Conservation (phyloP, 2,329 filamentous ascomycete species). For the Cytospora piceicola region DNA sequence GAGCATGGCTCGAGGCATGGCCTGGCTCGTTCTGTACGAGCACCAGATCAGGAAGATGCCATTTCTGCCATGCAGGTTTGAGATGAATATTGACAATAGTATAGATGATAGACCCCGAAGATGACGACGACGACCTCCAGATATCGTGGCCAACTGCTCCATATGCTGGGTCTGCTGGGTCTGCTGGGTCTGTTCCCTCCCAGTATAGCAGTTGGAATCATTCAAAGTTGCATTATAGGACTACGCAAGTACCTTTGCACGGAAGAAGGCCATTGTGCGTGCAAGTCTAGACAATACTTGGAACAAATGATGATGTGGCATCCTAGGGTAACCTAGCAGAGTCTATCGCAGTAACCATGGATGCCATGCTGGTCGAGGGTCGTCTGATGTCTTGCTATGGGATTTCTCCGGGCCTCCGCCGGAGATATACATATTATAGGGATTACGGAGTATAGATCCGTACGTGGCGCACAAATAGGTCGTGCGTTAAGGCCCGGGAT, state of each 20-base stretch:
- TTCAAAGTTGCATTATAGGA: not conserved
- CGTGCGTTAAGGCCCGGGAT: no score
- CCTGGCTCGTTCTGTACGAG: constrained; percentile 12
- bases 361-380: no score
- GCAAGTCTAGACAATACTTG: no score
- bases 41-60: constrained; percentile 6
- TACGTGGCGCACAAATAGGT: no score
- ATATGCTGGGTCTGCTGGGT: not conserved
- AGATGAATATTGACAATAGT: constrained; percentile 30
- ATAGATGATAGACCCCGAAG: not conserved
- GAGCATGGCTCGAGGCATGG: constrained; percentile 23
- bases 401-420: no score
- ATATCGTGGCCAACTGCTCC: not conserved
- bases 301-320: no score
- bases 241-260: not conserved
- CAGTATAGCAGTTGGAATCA: not conserved
- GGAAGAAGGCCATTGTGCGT: no score
- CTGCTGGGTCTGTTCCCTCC: not conserved
- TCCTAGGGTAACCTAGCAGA: no score
- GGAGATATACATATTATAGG: no score
- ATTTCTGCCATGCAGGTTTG: constrained; percentile 11
- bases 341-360: no score
- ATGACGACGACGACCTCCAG: constrained; percentile 22
- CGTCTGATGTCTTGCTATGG: no score
- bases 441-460: no score